Conservation (phyloP, 2,329 filamentous ascomycete genomes). For the Xylariales sp. region DNA sequence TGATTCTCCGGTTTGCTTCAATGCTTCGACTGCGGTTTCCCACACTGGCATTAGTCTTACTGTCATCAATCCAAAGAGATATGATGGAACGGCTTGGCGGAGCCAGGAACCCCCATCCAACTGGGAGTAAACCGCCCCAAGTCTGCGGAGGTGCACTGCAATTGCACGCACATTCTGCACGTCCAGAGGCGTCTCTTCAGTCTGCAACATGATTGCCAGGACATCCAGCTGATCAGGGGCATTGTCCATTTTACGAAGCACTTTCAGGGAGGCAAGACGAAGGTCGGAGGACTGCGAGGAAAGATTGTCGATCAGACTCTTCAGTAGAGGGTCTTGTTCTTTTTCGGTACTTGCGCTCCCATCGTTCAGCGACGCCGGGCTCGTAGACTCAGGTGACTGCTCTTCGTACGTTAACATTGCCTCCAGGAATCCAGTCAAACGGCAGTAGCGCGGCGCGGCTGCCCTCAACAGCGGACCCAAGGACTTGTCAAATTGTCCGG, state of each 20-base stretch:
- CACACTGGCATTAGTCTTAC: conserved; percentile 80
- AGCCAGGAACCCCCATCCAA: conserved; percentile 60
- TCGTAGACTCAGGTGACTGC: conserved; percentile 19
- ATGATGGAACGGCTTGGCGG: conserved; percentile 68
- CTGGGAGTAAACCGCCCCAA: conserved; percentile 60
- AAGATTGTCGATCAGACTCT: conserved; percentile 67
- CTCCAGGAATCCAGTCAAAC: conserved; percentile 61
- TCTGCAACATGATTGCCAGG: conserved; percentile 64
- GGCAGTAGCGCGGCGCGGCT: conserved; percentile 61
- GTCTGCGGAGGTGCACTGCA: conserved; percentile 79
- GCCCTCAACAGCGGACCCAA: conserved; percentile 63
- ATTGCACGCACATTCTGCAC: conserved; percentile 72
- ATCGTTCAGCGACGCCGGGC: conserved; percentile 23
- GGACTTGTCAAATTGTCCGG: conserved; percentile 52
- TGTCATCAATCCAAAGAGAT: conserved; percentile 85
- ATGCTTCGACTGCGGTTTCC: conserved; percentile 73
- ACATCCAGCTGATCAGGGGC: conserved; percentile 45
- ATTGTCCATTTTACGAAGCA: conserved; percentile 60
- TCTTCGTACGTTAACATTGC: conserved; percentile 54
- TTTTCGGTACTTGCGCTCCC: conserved; percentile 41
- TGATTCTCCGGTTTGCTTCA: conserved; percentile 69
- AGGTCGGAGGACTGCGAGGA: conserved; percentile 70
- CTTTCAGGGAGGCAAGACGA: conserved; percentile 65
- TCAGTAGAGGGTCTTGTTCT: conserved; percentile 57
- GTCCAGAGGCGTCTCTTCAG: conserved; percentile 74